Percentiles rank a stretch among this genome's conserved stretches.
Conservation (phyloP, 2,329 filamentous ascomycete genomes). For the Ascochyta pisi region DNA sequence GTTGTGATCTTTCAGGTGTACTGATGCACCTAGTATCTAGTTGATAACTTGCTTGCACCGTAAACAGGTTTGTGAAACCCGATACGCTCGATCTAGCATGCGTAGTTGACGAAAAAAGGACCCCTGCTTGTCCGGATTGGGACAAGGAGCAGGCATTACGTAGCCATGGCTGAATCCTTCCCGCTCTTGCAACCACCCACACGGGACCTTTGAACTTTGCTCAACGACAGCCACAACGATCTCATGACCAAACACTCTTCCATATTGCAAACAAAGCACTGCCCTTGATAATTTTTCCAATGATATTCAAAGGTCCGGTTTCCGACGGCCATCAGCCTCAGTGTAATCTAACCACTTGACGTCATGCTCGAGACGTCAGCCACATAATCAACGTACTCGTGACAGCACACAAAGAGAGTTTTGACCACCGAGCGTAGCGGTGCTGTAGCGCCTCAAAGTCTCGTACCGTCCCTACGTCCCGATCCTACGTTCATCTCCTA, state of each 20-base stretch:
- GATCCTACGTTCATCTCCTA: neutral
- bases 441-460: neutral
- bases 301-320: neutral
- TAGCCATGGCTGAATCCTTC: neutral
- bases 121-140: constrained; percentile 8
- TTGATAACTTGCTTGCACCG: neutral
- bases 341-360: neutral
- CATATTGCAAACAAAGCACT: neutral
- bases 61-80: constrained; percentile 3
- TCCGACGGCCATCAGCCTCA: no score
- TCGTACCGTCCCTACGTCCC: neutral
- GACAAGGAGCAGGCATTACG: constrained; percentile 3
- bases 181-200: neutral
- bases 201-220: neutral
- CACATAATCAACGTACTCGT: neutral
- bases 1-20: neutral
- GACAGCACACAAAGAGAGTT: neutral
- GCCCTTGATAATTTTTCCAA: neutral
- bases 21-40: neutral
- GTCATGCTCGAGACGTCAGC: neutral
- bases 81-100: neutral
- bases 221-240: neutral
- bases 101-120: constrained; percentile 10
- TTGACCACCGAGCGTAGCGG: neutral
- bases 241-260: neutral